phyloP scores from a whole-genome alignment of 2,329 filamentous ascomycete genomes.

The Raffaelea arxii region DNA sequence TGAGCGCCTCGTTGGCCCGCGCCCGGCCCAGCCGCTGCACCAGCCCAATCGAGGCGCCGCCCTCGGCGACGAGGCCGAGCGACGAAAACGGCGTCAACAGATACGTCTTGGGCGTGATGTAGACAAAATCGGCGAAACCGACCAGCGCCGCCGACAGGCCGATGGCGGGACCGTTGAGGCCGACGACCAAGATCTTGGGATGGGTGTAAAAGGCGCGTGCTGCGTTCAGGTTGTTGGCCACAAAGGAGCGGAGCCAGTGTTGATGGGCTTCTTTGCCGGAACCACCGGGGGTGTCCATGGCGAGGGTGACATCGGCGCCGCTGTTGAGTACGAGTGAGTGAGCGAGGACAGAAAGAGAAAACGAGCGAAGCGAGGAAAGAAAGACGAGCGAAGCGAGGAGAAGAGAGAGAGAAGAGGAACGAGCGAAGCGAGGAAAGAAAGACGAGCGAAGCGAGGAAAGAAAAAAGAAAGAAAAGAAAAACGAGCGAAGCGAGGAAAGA shows the following conservation, averaged over 20 bases:
- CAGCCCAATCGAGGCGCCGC: constrained; percentile 68
- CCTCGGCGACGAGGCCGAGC: constrained; percentile 83
- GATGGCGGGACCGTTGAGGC: constrained; percentile 84
- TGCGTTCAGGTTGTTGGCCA: constrained; percentile 78
- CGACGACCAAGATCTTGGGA: constrained; percentile 84
- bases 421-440: neutral
- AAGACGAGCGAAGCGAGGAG: neutral
- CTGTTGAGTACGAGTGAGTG: constrained; percentile 36
- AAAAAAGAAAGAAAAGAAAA: neutral
- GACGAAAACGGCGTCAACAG: constrained; percentile 87
- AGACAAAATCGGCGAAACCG: constrained; percentile 85
- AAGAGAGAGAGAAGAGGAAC: neutral
- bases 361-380: neutral
- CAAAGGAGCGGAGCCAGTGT: constrained; percentile 61
- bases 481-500: neutral
- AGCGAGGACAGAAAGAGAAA: neutral
- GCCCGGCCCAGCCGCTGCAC: constrained; percentile 69
- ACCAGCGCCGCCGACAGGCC: constrained; percentile 79
- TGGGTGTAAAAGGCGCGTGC: constrained; percentile 88
- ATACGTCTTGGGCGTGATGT: constrained; percentile 71
- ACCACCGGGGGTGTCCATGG: constrained; percentile 28
- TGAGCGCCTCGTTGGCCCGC: constrained; percentile 83
- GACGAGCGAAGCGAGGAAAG: neutral
- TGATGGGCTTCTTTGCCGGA: constrained; percentile 25
- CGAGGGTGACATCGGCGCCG: constrained; percentile 66